These are phyloP conservation scores for Podila verticillata DNA, from an alignment of 192 early-diverging fungal species.

Conservation along the genomic window DNA sequence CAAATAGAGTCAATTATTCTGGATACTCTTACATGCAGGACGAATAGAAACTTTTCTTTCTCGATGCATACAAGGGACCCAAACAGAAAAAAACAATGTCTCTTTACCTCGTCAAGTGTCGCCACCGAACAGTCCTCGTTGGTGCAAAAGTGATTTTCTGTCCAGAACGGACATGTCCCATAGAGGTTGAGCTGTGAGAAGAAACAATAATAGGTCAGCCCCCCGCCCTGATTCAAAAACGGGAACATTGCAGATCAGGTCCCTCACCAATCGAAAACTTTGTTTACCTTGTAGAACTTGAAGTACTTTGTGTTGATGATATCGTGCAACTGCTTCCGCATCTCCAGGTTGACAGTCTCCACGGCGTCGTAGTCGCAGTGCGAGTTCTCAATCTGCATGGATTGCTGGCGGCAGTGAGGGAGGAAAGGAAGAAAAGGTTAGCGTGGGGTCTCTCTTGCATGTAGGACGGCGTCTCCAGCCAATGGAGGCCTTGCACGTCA, in stretches of 20 bases:
- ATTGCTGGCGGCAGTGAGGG: slow-evolving; percentile 38
- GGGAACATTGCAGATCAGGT: background rate
- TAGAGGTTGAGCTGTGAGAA: slow-evolving; percentile 81
- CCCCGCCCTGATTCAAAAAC: background rate
- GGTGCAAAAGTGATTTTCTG: slow-evolving; percentile 82
- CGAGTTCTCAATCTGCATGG: slow-evolving; percentile 63
- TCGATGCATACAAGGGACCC: too few species aligned
- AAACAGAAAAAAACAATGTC: slow-evolving; percentile 42
- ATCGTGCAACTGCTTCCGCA: slow-evolving; percentile 68
- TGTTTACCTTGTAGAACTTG: slow-evolving; percentile 80
- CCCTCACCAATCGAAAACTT: too few species aligned
- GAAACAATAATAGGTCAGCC: background rate
- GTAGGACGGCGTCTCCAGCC: background rate
- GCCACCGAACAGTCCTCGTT: slow-evolving; percentile 87
- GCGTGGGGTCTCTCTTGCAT: background rate
- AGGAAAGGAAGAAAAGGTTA: background rate
- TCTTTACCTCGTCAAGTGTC: slow-evolving; percentile 76
- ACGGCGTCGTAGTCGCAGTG: slow-evolving; percentile 77
- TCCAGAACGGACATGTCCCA: slow-evolving; percentile 92
- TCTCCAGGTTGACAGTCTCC: slow-evolving; percentile 75
- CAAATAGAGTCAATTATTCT: background rate
- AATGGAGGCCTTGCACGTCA: background rate
- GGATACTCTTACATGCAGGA: too few species aligned
- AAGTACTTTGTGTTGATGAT: slow-evolving; percentile 90
- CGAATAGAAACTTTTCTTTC: too few species aligned